These are phyloP conservation scores for Mycena rosella DNA, from an alignment of 768 basidiomycete species.

Conservation along the genomic window DNA sequence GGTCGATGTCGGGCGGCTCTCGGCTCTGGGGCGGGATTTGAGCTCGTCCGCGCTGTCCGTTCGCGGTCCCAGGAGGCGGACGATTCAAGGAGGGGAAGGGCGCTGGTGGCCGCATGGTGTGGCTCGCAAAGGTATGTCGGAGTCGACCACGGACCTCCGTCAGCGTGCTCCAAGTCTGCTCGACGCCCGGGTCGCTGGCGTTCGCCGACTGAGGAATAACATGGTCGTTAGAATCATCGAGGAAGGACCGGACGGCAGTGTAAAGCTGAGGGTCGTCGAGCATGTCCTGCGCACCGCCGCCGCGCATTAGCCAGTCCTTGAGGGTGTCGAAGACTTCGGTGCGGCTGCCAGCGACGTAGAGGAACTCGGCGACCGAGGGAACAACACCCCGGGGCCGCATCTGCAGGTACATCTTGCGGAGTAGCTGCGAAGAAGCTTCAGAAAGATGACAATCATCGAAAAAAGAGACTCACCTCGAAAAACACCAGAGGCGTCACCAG, in stretches of 20 bases:
- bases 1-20: slow-evolving; percentile 74
- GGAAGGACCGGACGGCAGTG: slow-evolving; percentile 68
- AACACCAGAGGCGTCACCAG: slow-evolving; percentile 86
- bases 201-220: slow-evolving; percentile 56
- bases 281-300: slow-evolving; percentile 84
- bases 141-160: slow-evolving; percentile 58
- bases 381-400: slow-evolving; percentile 59
- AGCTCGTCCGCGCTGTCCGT: slow-evolving; percentile 44
- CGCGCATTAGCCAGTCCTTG: slow-evolving; percentile 78
- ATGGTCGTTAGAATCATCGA: slow-evolving; percentile 68
- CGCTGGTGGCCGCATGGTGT: slow-evolving; percentile 72
- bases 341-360: slow-evolving; percentile 65
- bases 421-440: slow-evolving; percentile 58
- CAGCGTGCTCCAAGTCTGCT: slow-evolving; percentile 60
- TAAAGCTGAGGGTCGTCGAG: slow-evolving; percentile 79
- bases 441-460: slow-evolving; percentile 4
- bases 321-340: slow-evolving; percentile 74
- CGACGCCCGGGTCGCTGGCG: slow-evolving; percentile 59
- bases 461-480: slow-evolving; percentile 74
- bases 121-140: slow-evolving; percentile 60
- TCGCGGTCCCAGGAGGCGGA: slow-evolving; percentile 35
- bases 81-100: slow-evolving; percentile 43
- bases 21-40: slow-evolving; percentile 56
- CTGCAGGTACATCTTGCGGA: slow-evolving; percentile 80
- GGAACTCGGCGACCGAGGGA: slow-evolving; percentile 59